Evolutionary conservation across 306 rosid genomes (phyloP).

Genomic region (Datisca glomerata): DNA sequence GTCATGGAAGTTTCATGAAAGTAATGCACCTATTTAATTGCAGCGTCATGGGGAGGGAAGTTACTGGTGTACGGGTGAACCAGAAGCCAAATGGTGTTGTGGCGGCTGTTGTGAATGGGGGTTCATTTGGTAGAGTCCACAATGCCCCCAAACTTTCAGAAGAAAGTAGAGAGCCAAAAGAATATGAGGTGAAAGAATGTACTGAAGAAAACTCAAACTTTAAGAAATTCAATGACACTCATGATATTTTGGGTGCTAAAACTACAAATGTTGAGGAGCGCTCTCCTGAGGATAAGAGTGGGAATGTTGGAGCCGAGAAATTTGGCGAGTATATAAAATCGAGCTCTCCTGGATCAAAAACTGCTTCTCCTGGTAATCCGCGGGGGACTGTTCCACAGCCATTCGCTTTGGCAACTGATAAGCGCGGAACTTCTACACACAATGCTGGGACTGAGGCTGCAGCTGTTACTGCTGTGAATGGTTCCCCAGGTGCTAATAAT

Average conservation of each 20-base stretch:
- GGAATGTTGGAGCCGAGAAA: slow-evolving; percentile 36
- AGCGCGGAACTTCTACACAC: slow-evolving; percentile 21
- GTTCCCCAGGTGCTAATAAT: slow-evolving; percentile 30
- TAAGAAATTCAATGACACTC: slow-evolving; percentile 31
- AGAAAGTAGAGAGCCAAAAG: slow-evolving; percentile 45
- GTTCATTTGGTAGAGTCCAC: slow-evolving; percentile 31
- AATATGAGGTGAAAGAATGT: slow-evolving; percentile 46
- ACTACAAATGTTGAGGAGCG: slow-evolving; percentile 26
- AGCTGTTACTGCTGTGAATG: slow-evolving; percentile 11
- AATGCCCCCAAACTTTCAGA: slow-evolving; percentile 56
- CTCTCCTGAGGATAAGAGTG: slow-evolving; percentile 29
- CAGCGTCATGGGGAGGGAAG: slow-evolving; percentile 92
- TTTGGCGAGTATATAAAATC: slow-evolving; percentile 23
- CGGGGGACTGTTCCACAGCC: slow-evolving; percentile 38
- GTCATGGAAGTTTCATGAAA: too few species aligned
- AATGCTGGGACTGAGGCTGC: slow-evolving; percentile 31
- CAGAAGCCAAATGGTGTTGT: slow-evolving; percentile 28
- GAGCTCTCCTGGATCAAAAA: slow-evolving; percentile 32
- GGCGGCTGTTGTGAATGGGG: slow-evolving; percentile 31
- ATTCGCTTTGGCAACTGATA: slow-evolving; percentile 37
- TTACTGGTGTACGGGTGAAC: slow-evolving; percentile 39
- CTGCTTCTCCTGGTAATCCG: slow-evolving; percentile 25
- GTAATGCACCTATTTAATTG: too few species aligned
- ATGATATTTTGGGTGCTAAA: slow-evolving; percentile 35
- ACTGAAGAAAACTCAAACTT: slow-evolving; percentile 26